Evolutionary conservation across 139 green algal genomes (phyloP), one percentile per base, ranked within the genome.

Genomic region (Chlorella ohadii): DNA sequence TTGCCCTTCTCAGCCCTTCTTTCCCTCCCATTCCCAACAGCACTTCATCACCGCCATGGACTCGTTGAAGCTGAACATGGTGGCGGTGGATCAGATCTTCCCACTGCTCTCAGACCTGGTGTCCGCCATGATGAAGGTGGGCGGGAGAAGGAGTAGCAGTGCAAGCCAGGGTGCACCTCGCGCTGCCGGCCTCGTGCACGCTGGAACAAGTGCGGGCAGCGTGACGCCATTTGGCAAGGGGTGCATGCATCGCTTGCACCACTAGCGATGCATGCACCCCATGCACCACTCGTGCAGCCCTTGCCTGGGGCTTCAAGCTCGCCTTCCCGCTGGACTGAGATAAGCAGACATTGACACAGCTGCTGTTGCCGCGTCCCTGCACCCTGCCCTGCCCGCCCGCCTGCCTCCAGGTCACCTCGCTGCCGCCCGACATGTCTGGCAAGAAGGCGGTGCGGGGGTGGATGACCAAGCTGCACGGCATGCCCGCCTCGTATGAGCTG

Each of bases 81-180:
- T 94, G n/a, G 96, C 96, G 0, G 94, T 98, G 38, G 96, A 99
- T 84, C 91, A 98, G 85, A 91, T 96, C 33, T 96, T 93, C 85
- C 96, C 96, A 3, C 89, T 97, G 41, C 89, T 99, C 27, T 92
- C 83, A 38, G 96, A 98, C 71, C 81, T 99, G 3, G 86, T 97
- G 70, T 81, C 84, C 47, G 88, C 71, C 64, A 85, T 99, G 82
- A 92, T 94, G 87, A 94, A 89, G 73, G 90, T 96, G 75, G 27
- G 84, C 44, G 1, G n/a, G 16, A 28, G 27, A 41, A 1, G 36
- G 34, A 20, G 66, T 5, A 64, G 72, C 72, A 25, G 7, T 51
- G 44, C 44, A n/a, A n/a, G n/a, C n/a, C n/a, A n/a, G n/a, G n/a
- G n/a, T n/a, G n/a, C n/a, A n/a, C n/a, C n/a, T n/a, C n/a, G n/a